Evolutionary conservation across 352 stramenopile species (phyloP).

Genomic region (Globisporangium acanthophoron): DNA sequence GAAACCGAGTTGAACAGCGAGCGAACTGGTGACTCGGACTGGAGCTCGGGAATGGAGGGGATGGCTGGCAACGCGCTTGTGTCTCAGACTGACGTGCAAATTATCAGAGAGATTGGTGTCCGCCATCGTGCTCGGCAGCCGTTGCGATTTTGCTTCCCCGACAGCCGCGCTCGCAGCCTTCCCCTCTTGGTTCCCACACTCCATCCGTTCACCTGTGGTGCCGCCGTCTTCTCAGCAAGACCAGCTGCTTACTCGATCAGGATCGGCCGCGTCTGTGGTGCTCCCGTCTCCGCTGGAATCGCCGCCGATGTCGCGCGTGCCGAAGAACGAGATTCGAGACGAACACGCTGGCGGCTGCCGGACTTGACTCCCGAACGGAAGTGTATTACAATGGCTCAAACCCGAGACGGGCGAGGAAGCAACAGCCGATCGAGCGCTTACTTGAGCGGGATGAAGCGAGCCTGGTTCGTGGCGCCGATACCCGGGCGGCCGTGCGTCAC

Average conservation of each 20-base stretch:
- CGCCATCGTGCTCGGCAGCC: constrained; percentile 51
- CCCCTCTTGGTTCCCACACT: background rate
- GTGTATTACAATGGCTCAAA: constrained; percentile 85
- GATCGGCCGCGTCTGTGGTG: too few species aligned
- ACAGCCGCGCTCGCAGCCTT: constrained; percentile 16
- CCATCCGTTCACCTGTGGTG: background rate
- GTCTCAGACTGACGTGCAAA: constrained; percentile 90
- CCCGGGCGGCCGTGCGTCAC: constrained; percentile 97
- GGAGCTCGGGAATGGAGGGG: background rate
- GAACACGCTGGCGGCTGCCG: background rate
- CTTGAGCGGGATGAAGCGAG: constrained; percentile 99
- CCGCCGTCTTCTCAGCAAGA: background rate
- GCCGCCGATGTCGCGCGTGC: background rate
- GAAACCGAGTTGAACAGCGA: background rate
- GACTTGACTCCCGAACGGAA: constrained; percentile 21
- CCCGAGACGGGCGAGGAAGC: constrained; percentile 30
- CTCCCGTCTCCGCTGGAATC: background rate
- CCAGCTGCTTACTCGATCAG: background rate
- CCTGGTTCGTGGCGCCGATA: constrained; percentile 97
- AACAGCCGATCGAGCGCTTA: constrained; percentile 39
- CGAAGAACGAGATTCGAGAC: background rate
- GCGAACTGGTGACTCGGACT: background rate
- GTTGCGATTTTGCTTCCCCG: constrained; percentile 52
- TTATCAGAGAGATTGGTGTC: constrained; percentile 53
- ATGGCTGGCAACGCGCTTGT: constrained; percentile 7